phyloP scores from a whole-genome alignment of 345 rosid genomes.

The Eucalyptus viminalis region DNA sequence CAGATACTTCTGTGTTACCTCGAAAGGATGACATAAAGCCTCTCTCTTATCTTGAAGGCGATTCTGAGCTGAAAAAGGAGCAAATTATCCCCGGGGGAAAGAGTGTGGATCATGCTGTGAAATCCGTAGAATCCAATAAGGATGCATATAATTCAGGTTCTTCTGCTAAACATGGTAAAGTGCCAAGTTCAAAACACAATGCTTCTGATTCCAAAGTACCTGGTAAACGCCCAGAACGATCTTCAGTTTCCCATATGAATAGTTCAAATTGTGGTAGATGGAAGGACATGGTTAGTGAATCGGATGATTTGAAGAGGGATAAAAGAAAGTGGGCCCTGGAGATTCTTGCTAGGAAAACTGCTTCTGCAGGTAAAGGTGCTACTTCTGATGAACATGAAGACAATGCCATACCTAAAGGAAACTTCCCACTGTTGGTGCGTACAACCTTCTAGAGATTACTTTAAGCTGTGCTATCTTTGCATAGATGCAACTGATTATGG shows the following conservation, averaged over 20 bases:
- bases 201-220: constrained; percentile 15
- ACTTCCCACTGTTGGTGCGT: constrained; percentile 78
- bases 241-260: constrained; percentile 4
- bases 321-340: constrained; percentile 92
- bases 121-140: constrained; percentile 20
- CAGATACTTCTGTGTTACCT: constrained; percentile 94
- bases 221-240: constrained; percentile 10
- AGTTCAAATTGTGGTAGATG: constrained; percentile 11
- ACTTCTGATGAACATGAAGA: constrained; percentile 43
- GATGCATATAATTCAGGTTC: constrained; percentile 20
- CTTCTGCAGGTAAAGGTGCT: constrained; percentile 38
- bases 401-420: constrained; percentile 54
- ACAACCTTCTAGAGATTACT: neutral
- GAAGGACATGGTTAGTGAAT: constrained; percentile 21
- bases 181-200: constrained; percentile 23
- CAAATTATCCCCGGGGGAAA: constrained; percentile 3
- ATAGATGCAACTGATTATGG: neutral
- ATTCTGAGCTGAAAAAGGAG: constrained; percentile 13
- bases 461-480: neutral
- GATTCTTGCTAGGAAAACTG: constrained; percentile 89
- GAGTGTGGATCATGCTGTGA: constrained; percentile 11
- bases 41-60: constrained; percentile 32
- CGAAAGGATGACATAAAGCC: constrained; percentile 81
- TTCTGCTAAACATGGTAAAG: constrained; percentile 31
- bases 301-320: constrained; percentile 60